A percentile compares a stretch with the other conserved stretches of the same genome.
These are phyloP conservation scores for Cucurbita maxima DNA, from an alignment of 306 rosid species.

Conservation along the genomic window DNA sequence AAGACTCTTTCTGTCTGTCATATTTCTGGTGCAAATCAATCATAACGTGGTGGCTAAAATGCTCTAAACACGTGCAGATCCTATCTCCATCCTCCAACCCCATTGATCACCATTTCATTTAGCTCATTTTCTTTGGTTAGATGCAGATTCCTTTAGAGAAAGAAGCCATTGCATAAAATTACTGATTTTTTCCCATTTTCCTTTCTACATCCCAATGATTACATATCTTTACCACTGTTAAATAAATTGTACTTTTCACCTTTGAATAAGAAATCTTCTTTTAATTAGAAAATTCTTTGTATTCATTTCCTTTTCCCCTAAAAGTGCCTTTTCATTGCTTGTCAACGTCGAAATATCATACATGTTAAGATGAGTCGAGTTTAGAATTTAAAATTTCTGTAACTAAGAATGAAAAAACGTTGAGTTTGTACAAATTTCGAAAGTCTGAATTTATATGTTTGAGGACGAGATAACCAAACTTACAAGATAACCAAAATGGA, in stretches of 20 bases:
- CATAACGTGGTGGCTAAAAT: not conserved
- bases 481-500: no score
- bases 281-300: not conserved
- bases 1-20: constrained; percentile 2
- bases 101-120: not conserved
- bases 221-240: not conserved
- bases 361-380: not conserved
- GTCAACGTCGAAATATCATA: not conserved
- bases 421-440: not conserved
- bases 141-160: not conserved
- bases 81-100: not conserved
- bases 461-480: no score
- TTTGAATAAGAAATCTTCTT: not conserved
- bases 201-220: not conserved
- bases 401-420: not conserved
- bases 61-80: not conserved
- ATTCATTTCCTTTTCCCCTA: not conserved
- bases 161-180: not conserved
- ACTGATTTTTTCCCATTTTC: not conserved
- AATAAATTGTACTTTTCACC: not conserved
- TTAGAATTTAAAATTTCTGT: not conserved
- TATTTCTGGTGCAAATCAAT: not conserved
- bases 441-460: no score
- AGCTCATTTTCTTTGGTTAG: not conserved
- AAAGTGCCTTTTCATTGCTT: not conserved